These are phyloP conservation scores for Raffaelea ambrosiae DNA, from an alignment of 2,329 filamentous ascomycete species.

Conservation along the genomic window DNA sequence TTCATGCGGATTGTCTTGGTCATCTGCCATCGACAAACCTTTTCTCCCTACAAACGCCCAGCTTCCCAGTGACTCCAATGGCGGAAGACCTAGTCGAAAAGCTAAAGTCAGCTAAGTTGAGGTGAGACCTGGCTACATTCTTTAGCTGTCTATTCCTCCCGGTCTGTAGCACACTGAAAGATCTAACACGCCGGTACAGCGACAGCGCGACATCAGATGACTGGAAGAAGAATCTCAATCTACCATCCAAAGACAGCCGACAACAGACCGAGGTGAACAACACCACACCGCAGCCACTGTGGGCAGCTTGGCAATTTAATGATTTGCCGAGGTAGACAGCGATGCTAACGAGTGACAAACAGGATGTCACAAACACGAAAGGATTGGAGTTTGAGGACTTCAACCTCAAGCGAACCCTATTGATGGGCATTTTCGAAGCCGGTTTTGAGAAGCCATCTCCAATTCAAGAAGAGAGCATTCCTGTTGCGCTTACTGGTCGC, in stretches of 20 bases:
- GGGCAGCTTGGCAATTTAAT: slow-evolving; percentile 11
- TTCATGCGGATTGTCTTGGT: too few species aligned
- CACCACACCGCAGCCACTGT: too few species aligned
- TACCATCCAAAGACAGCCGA: slow-evolving; percentile 66
- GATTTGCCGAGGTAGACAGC: not conserved
- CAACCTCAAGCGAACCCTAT: slow-evolving; percentile 82
- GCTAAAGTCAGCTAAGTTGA: slow-evolving; percentile 41
- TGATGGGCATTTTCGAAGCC: slow-evolving; percentile 99
- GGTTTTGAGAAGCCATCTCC: slow-evolving; percentile 98
- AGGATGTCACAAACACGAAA: slow-evolving; percentile 98
- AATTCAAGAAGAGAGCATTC: slow-evolving; percentile 98
- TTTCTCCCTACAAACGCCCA: not conserved
- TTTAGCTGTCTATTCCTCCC: not conserved
- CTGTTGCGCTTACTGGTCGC: slow-evolving; percentile 87
- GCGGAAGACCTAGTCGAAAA: slow-evolving; percentile 42
- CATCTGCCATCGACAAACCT: too few species aligned
- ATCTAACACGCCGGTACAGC: slow-evolving; percentile 28
- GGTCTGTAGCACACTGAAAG: not conserved
- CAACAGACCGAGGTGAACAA: slow-evolving; percentile 66
- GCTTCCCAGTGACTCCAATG: slow-evolving; percentile 23
- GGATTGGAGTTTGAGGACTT: slow-evolving; percentile 98
- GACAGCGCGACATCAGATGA: slow-evolving; percentile 48
- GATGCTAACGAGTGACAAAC: slow-evolving; percentile 4
- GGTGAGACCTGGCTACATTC: slow-evolving; percentile 17
- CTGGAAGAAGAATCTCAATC: slow-evolving; percentile 66